Evolutionary conservation across 2,329 filamentous ascomycete genomes (phyloP), one percentile per base, ranked within the genome.

Genomic region (Penicillium rolfsii): DNA sequence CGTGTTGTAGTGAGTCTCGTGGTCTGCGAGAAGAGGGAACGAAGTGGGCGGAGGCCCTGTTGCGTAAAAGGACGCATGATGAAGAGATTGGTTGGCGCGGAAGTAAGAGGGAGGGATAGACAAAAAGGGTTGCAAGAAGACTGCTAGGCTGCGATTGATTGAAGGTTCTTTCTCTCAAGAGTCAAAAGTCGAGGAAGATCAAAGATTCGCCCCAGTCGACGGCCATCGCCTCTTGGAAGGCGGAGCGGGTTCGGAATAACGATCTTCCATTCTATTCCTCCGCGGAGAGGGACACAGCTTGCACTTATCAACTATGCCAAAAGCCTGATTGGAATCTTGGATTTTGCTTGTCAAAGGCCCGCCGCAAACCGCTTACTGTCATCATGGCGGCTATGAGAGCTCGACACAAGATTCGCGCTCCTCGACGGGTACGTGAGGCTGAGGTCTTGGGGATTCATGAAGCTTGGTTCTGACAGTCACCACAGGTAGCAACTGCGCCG

Each of bases 391-490:
- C 69, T 30, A 80, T 85, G 72, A 81, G 84, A 73, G 83, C 84
- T 52, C 81, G 83, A 63, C 80, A 83, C 48, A 90, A 88, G 73
- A 90, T 91, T 62, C 80, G 88, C 56, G 85, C 88, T 59, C 89
- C 89, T 38, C 81, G 87, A 73, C 82, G 86, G 76, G 89, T 91
- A 82, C 74, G 87, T 64, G 30, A 28, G 35, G 33, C 24, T 28
- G 11, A 14, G n/a, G 11, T 30, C 35, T 53, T 5, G 2, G 24
- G 35, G 57, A 62, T 57, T 22, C 48, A 30, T 50, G 41, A 57
- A 60, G 40, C 59, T 55, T 45, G 46, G 22, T 33, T 58, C 58
- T 68, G 49, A 68, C 62, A 52, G 50, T 50, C 59, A 57, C 63
- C 45, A 59, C 70, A 89, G 87, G 75, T 87, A 24, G 71, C 73